These are phyloP conservation scores for Arabis alpina DNA, from an alignment of 345 rosid genomes.

Conservation along the genomic window DNA sequence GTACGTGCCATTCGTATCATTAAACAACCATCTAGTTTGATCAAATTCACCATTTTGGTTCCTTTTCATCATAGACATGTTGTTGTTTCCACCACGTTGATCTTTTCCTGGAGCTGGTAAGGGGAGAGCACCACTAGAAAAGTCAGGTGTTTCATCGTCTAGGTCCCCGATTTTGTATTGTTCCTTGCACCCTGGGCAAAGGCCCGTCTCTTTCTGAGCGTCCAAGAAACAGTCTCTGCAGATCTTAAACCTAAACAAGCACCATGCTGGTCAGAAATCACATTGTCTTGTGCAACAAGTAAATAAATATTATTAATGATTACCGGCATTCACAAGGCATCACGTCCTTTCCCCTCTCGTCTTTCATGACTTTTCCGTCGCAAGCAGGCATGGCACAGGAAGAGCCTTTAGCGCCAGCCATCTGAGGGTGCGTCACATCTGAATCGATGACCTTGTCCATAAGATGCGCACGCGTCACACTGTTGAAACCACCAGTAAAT, in stretches of 20 bases:
- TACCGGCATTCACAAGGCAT: slow-evolving; percentile 94
- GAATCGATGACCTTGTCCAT: slow-evolving; percentile 98
- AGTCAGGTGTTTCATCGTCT: slow-evolving; percentile 66
- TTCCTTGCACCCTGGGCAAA: slow-evolving; percentile 97
- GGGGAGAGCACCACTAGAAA: slow-evolving; percentile 64
- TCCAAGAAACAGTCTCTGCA: slow-evolving; percentile 93
- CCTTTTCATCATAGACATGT: slow-evolving; percentile 86
- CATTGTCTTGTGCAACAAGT: neutral
- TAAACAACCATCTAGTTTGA: slow-evolving; percentile 80
- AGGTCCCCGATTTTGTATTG: slow-evolving; percentile 67
- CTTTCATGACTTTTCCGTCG: slow-evolving; percentile 91
- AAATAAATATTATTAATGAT: neutral
- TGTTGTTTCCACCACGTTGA: slow-evolving; percentile 44
- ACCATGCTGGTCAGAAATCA: slow-evolving; percentile 19
- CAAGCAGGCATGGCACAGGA: slow-evolving; percentile 88
- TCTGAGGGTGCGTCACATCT: slow-evolving; percentile 93
- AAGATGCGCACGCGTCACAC: slow-evolving; percentile 90
- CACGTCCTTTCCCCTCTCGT: slow-evolving; percentile 82
- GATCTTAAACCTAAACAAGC: slow-evolving; percentile 72
- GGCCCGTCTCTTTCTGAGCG: slow-evolving; percentile 78
- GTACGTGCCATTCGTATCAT: slow-evolving; percentile 79
- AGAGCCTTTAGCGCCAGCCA: slow-evolving; percentile 90
- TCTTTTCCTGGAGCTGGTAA: slow-evolving; percentile 65
- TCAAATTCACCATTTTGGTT: slow-evolving; percentile 88
- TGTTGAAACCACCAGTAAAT: slow-evolving; percentile 94